phyloP scores from a whole-genome alignment of 352 stramenopile species.

The Pythium folliculosum region DNA sequence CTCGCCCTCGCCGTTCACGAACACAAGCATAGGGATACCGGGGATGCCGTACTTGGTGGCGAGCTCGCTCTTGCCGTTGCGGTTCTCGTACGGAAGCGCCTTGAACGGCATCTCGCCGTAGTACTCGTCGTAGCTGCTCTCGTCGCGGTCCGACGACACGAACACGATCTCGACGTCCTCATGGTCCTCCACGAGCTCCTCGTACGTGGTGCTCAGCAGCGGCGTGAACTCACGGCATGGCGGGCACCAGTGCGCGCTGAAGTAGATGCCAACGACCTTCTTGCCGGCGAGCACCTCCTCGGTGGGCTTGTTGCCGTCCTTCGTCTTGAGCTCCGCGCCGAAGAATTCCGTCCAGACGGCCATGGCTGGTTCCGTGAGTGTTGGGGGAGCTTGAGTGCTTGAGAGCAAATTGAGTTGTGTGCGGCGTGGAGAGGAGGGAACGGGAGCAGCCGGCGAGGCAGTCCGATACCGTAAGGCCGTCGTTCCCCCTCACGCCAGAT shows the following conservation, averaged over 20 bases:
- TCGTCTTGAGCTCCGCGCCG: slow-evolving; percentile 66
- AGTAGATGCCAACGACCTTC: slow-evolving; percentile 94
- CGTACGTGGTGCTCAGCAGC: slow-evolving; percentile 89
- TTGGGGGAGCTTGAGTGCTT: neutral
- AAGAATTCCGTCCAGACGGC: slow-evolving; percentile 58
- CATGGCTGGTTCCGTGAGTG: neutral
- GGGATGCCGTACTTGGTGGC: slow-evolving; percentile 81
- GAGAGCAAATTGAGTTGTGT: no score
- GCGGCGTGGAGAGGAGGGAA: no score
- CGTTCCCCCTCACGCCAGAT: no score
- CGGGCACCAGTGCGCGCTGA: slow-evolving; percentile 95
- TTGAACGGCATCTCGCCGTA: slow-evolving; percentile 93
- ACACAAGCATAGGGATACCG: slow-evolving; percentile 90
- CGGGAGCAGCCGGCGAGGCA: no score
- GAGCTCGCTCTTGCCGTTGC: slow-evolving; percentile 63
- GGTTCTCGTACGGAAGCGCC: slow-evolving; percentile 89
- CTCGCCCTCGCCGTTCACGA: slow-evolving; percentile 80
- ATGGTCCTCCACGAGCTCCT: slow-evolving; percentile 85
- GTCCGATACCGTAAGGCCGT: no score
- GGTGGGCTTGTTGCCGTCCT: slow-evolving; percentile 73
- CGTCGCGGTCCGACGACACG: slow-evolving; percentile 81
- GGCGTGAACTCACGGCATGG: slow-evolving; percentile 95
- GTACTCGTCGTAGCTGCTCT: slow-evolving; percentile 85
- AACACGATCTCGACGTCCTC: slow-evolving; percentile 91
- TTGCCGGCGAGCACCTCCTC: slow-evolving; percentile 65